Evolutionary conservation across 768 basidiomycete genomes (phyloP).

Genomic region (Termitomyces sp.): DNA sequence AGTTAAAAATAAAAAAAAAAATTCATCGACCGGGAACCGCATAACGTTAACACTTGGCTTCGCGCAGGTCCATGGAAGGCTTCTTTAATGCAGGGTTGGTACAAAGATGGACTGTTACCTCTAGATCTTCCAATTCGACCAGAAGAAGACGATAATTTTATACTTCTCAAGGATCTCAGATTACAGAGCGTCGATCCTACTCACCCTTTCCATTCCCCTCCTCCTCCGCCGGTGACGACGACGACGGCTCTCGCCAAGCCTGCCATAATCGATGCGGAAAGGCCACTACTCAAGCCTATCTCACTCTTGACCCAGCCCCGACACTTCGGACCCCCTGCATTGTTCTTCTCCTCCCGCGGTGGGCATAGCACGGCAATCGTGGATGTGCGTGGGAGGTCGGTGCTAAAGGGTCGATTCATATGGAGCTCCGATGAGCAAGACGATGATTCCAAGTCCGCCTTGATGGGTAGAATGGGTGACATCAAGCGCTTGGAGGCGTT

Average conservation of each 20-base stretch:
- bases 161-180: slow-evolving; percentile 70
- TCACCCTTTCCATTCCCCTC: slow-evolving; percentile 65
- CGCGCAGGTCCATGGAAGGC: slow-evolving; percentile 82
- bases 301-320: slow-evolving; percentile 76
- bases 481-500: slow-evolving; percentile 83
- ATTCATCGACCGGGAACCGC: neutral
- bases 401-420: slow-evolving; percentile 74
- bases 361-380: slow-evolving; percentile 88
- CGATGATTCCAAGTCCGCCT: slow-evolving; percentile 36
- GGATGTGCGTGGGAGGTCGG: slow-evolving; percentile 81
- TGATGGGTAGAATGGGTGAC: slow-evolving; percentile 65
- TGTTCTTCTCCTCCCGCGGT: slow-evolving; percentile 87
- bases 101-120: slow-evolving; percentile 79
- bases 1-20: slow-evolving; percentile 28
- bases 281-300: slow-evolving; percentile 67
- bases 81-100: slow-evolving; percentile 88
- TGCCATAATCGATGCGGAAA: slow-evolving; percentile 32
- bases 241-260: slow-evolving; percentile 22
- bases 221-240: slow-evolving; percentile 38
- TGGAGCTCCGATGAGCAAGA: slow-evolving; percentile 71
- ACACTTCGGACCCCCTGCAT: slow-evolving; percentile 83
- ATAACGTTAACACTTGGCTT: neutral
- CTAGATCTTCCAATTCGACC: slow-evolving; percentile 79
- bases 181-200: slow-evolving; percentile 81
- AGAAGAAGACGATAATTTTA: slow-evolving; percentile 70